These are phyloP conservation scores for Cynanchum wilfordii DNA, from an alignment of 257 asterid genomes.

Conservation along the genomic window DNA sequence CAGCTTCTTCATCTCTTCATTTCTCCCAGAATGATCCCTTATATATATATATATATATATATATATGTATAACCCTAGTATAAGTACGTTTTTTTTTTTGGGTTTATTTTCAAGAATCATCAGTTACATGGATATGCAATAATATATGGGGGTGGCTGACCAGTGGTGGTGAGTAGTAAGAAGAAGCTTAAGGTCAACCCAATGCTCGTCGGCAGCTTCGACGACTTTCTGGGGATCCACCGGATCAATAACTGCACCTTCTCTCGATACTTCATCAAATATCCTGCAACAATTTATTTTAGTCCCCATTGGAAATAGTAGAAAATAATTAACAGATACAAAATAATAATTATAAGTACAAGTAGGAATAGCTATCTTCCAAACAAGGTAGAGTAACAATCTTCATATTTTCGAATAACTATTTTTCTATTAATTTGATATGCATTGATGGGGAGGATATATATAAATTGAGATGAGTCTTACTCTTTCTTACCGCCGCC, in stretches of 20 bases:
- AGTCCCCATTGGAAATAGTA: not conserved
- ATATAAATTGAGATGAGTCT: not conserved
- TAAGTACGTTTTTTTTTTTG: too few relatives aligned
- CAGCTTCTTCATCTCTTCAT: conserved; percentile 64
- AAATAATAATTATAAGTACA: not conserved
- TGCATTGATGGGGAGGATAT: not conserved
- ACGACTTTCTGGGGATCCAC: conserved; percentile 75
- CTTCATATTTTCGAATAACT: not conserved
- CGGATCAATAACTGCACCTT: conserved; percentile 84
- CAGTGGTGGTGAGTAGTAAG: conserved; percentile 89
- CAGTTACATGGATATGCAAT: too few relatives aligned
- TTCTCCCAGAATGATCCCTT: conserved; percentile 95
- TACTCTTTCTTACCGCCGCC: not conserved
- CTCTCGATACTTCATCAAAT: conserved; percentile 53
- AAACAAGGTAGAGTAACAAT: conserved; percentile 5
- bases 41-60: too few relatives aligned
- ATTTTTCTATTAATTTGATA: not conserved
- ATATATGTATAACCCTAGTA: too few relatives aligned
- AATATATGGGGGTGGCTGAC: conserved; percentile 17
- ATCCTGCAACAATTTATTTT: conserved; percentile 6
- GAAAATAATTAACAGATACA: too few relatives aligned
- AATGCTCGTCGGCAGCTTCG: conserved; percentile 60
- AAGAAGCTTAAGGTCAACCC: conserved; percentile 54
- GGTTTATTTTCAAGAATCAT: too few relatives aligned
- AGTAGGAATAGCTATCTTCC: conserved; percentile 14